A percentile compares a stretch with the other conserved stretches of the same genome.
These are phyloP conservation scores for Rhynchospora breviuscula DNA, from an alignment of 176 grass and related monocot genomes.

Conservation along the genomic window DNA sequence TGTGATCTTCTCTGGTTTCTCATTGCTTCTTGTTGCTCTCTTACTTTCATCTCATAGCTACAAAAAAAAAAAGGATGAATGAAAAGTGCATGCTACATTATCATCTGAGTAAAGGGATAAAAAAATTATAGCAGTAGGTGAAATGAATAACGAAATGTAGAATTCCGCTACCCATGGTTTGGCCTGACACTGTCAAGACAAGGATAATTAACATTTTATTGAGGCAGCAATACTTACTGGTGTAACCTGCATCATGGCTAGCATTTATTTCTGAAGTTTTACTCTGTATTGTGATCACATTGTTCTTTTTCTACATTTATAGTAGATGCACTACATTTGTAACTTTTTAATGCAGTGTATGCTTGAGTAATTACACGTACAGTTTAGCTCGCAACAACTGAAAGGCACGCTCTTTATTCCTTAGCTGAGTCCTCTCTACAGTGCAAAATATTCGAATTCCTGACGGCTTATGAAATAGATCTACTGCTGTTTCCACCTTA, in stretches of 20 bases:
- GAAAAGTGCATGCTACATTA: background rate
- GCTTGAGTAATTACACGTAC: constrained; percentile 42
- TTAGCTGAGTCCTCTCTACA: constrained; percentile 89
- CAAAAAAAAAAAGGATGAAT: constrained; percentile 16
- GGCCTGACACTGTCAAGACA: background rate
- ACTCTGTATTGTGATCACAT: constrained; percentile 13
- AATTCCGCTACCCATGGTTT: constrained; percentile 11
- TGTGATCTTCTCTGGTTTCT: constrained; percentile 88
- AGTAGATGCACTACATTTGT: background rate
- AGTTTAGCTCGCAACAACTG: constrained; percentile 94
- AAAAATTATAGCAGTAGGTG: constrained; percentile 26
- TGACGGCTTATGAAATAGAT: constrained; percentile 92
- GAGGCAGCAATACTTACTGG: background rate
- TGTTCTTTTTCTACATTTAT: background rate
- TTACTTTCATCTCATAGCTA: constrained; percentile 91
- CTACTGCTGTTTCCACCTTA: constrained; percentile 97
- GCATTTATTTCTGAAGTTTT: background rate
- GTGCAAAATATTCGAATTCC: constrained; percentile 98
- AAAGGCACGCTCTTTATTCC: constrained; percentile 87
- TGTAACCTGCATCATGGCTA: background rate
- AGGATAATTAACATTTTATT: background rate
- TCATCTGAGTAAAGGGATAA: background rate
- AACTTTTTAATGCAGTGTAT: background rate
- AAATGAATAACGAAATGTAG: constrained; percentile 9
- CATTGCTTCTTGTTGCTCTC: constrained; percentile 84